These are phyloP conservation scores for Mycena epipterygia DNA, from an alignment of 768 basidiomycete genomes.

Conservation along the genomic window DNA sequence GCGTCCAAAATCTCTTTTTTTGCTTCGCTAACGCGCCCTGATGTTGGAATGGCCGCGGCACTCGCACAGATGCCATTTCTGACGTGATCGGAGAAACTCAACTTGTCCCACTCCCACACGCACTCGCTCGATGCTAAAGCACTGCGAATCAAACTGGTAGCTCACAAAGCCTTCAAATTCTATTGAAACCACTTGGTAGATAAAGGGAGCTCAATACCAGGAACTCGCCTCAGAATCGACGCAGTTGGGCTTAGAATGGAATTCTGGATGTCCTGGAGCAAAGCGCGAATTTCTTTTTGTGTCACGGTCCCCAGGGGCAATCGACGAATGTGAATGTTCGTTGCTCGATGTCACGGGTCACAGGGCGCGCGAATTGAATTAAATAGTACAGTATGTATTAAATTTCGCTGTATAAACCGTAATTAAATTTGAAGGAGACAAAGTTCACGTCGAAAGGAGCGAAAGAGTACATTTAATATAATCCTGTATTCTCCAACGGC, in stretches of 20 bases:
- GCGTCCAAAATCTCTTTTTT: not conserved
- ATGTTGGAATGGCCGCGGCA: not conserved
- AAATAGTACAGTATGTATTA: constrained; percentile 5
- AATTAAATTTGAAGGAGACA: too few species aligned
- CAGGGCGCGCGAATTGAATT: not conserved
- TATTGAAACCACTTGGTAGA: too few species aligned
- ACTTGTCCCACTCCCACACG: too few species aligned
- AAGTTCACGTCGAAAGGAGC: too few species aligned
- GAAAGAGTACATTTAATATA: too few species aligned
- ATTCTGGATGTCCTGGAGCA: not conserved
- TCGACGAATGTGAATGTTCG: not conserved
- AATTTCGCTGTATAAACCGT: too few species aligned
- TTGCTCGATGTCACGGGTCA: not conserved
- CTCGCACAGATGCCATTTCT: constrained; percentile 1
- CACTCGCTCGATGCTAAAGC: too few species aligned
- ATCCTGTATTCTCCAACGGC: too few species aligned
- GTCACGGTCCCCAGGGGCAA: not conserved
- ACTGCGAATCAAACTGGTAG: too few species aligned
- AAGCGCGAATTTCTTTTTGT: too few species aligned
- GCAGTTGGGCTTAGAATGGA: not conserved
- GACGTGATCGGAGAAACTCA: not conserved
- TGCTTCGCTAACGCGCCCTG: not conserved
- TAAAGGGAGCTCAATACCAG: too few species aligned
- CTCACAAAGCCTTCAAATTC: too few species aligned
- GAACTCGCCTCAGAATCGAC: not conserved